These are phyloP conservation scores for Apiosordaria backusii DNA, from an alignment of 495 filamentous ascomycete species.

Conservation along the genomic window DNA sequence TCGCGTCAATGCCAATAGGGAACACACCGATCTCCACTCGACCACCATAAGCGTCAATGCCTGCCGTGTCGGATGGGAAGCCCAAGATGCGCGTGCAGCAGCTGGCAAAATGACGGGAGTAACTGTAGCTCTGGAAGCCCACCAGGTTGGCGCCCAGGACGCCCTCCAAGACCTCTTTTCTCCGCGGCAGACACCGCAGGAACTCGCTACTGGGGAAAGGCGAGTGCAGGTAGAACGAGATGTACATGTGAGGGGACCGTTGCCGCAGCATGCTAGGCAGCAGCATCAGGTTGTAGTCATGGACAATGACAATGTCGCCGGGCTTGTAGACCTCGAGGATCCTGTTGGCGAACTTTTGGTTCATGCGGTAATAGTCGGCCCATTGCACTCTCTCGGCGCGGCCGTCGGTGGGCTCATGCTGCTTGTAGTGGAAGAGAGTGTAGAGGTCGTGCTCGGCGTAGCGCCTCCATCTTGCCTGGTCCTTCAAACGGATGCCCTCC, in stretches of 20 bases:
- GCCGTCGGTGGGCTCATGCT: slow-evolving; percentile 82
- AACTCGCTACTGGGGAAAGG: slow-evolving; percentile 95
- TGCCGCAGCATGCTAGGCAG: slow-evolving; percentile 82
- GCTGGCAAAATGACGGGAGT: slow-evolving; percentile 85
- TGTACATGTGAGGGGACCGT: slow-evolving; percentile 75
- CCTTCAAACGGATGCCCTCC: slow-evolving; percentile 64
- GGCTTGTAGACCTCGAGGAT: slow-evolving; percentile 83
- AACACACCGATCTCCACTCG: slow-evolving; percentile 87
- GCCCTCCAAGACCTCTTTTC: slow-evolving; percentile 84
- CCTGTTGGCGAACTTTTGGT: slow-evolving; percentile 80
- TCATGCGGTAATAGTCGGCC: slow-evolving; percentile 85
- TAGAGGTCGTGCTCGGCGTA: slow-evolving; percentile 89
- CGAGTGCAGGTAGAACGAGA: slow-evolving; percentile 87
- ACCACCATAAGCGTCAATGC: slow-evolving; percentile 82
- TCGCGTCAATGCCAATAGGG: slow-evolving; percentile 84
- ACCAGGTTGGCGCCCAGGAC: slow-evolving; percentile 86
- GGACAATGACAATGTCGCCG: slow-evolving; percentile 84
- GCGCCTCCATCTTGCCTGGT: slow-evolving; percentile 77
- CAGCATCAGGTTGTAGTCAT: slow-evolving; percentile 87
- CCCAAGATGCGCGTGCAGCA: slow-evolving; percentile 85
- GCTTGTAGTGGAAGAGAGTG: slow-evolving; percentile 89
- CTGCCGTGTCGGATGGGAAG: slow-evolving; percentile 73
- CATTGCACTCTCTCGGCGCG: slow-evolving; percentile 75
- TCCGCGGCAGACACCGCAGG: slow-evolving; percentile 74
- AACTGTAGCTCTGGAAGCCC: slow-evolving; percentile 89